Percentiles rank a stretch among this genome's conserved stretches.
These are phyloP conservation scores for Blumeria graminis DNA, from an alignment of 2,329 filamentous ascomycete species.

Conservation along the genomic window DNA sequence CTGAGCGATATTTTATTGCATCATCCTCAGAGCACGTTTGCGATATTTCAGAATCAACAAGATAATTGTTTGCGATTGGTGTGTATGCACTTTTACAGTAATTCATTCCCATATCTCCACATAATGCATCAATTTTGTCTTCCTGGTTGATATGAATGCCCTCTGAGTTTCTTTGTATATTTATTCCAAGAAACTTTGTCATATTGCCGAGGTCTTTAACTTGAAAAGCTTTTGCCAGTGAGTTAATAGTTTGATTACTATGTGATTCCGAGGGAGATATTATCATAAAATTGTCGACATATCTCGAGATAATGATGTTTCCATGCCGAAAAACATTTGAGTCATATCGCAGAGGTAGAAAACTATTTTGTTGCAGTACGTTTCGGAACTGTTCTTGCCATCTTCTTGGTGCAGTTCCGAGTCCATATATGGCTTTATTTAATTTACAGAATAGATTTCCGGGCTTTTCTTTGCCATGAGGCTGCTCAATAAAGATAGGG, in stretches of 20 bases:
- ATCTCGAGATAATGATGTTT: not conserved
- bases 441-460: not conserved
- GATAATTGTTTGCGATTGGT: not conserved
- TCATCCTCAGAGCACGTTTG: not conserved
- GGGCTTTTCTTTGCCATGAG: not conserved
- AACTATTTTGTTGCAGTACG: not conserved
- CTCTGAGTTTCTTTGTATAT: not conserved
- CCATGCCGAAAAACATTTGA: not conserved
- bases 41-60: not conserved
- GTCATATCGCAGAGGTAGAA: not conserved
- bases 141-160: not conserved
- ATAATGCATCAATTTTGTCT: not conserved
- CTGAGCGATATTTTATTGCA: not conserved
- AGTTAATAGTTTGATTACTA: not conserved
- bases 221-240: not conserved
- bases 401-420: not conserved
- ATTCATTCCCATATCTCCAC: not conserved
- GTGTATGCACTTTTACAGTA: not conserved
- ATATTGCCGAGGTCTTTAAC: not conserved
- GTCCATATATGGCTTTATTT: not conserved
- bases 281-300: not conserved
- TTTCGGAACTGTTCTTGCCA: not conserved
- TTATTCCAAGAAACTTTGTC: not conserved
- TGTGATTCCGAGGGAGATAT: not conserved
- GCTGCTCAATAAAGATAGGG: not conserved